Evolutionary conservation across 352 stramenopile species (phyloP), one percentile per base, ranked within the genome.

Genomic region (Blastocystis sp.): DNA sequence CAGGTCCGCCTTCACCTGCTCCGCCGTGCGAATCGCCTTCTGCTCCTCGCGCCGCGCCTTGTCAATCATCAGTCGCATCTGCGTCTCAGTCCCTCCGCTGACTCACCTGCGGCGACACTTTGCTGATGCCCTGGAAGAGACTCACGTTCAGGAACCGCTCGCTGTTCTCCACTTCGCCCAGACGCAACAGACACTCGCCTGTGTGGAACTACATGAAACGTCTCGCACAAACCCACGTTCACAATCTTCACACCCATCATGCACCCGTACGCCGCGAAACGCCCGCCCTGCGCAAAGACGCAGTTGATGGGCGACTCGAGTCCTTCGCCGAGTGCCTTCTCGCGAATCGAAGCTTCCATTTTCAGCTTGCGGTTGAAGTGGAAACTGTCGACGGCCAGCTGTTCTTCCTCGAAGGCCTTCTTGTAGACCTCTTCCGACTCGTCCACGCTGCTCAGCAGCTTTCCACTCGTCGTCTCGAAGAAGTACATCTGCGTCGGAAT

Each of bases 171-270:
- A 93, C 91, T 73, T 94, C 95, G 11, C 95, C 96, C 11, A 98
- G 89, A 32, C 97, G 92, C 44, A 90, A 89, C 0, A 93, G 90
- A 6, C 97, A 88, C 57, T 93, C 94, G 89, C 97, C 97, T 44
- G 92, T 96, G 0, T 14, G 7, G 14, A 85, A 24, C 75, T 85
- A 51, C 7, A 18, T 72, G 7, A 36, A 3, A 44, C 3, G 3
- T 29, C 44, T 16, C 42, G 8, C 32, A 6, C 8, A 61, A 9
- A 51, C 40, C n/a, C 40, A 85, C 75, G 16, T 85, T 42, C 44
- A 98, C 92, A 11, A 97, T 89, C 89, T 99, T 99, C 85, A 99
- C 93, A 1, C 96, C 96, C 4, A 97, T 84, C 72, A 98, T 90
- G 24, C 94, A 97, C 18, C 94, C 90, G 78, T 97, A 95, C 56